A percentile compares a stretch with the other conserved stretches of the same genome.
These are phyloP conservation scores for Balansia obtecta DNA, from an alignment of 2,329 filamentous ascomycete genomes.

Conservation along the genomic window DNA sequence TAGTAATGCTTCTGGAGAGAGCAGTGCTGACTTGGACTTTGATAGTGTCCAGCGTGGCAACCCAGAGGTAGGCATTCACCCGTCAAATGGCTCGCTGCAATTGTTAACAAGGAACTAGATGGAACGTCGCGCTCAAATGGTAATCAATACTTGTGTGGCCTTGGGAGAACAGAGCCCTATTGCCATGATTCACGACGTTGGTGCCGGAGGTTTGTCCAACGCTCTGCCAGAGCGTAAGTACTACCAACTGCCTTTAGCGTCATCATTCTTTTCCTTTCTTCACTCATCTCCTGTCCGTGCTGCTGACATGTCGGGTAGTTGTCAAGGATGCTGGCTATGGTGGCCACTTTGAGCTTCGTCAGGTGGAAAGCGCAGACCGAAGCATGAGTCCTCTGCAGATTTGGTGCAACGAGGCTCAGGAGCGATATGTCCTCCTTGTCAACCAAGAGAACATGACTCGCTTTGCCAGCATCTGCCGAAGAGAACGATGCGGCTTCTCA, in stretches of 20 bases:
- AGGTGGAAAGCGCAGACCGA: conserved; percentile 79
- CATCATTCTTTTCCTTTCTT: neutral
- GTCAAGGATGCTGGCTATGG: conserved; percentile 87
- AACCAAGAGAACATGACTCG: conserved; percentile 68
- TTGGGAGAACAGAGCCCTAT: conserved; percentile 81
- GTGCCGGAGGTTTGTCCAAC: conserved; percentile 66
- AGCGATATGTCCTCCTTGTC: conserved; percentile 86
- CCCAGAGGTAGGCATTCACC: conserved; percentile 43
- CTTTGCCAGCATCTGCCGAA: conserved; percentile 56
- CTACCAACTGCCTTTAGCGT: neutral
- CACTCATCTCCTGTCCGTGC: too few species aligned
- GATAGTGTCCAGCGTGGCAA: conserved; percentile 95
- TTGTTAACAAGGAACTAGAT: conserved; percentile 33
- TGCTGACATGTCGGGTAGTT: conserved; percentile 24
- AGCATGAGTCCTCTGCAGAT: conserved; percentile 95
- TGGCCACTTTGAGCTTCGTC: conserved; percentile 85
- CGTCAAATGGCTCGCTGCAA: neutral
- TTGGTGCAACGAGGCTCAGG: conserved; percentile 96
- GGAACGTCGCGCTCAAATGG: conserved; percentile 89
- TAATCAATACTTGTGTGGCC: conserved; percentile 86
- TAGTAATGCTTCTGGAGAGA: conserved; percentile 77
- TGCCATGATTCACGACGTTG: conserved; percentile 94
- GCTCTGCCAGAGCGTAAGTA: conserved; percentile 60
- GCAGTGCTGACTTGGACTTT: conserved; percentile 86
- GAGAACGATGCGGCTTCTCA: conserved; percentile 87